Percentiles rank a stretch among this genome's conserved stretches.
Conservation (phyloP, 192 early-diverging fungal genomes). For the Fimicolochytrium jonesii region DNA sequence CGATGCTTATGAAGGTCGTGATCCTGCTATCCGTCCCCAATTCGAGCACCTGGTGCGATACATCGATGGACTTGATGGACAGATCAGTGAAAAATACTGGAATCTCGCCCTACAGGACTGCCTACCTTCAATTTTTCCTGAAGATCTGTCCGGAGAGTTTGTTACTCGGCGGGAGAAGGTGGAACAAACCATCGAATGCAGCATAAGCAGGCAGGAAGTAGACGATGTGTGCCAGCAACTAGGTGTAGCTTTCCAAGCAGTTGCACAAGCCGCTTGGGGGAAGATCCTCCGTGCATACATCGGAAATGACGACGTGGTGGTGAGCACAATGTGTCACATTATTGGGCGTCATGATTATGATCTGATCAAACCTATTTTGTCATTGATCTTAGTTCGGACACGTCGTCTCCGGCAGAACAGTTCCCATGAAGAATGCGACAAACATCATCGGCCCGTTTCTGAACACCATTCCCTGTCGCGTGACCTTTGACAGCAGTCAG, state of each 20-base stretch:
- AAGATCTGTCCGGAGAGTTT: neutral
- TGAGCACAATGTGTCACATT: too few relatives aligned
- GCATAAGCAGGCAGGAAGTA: neutral
- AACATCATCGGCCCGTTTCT: conserved; percentile 18
- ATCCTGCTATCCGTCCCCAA: neutral
- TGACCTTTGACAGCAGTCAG: neutral
- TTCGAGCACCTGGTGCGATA: neutral
- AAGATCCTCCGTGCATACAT: conserved; percentile 7
- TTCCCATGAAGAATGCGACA: conserved; percentile 7
- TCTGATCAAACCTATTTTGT: neutral
- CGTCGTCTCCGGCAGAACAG: conserved; percentile 22
- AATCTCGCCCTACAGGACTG: neutral
- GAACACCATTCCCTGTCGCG: conserved; percentile 26
- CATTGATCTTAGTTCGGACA: conserved; percentile 13
- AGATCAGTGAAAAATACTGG: conserved; percentile 14
- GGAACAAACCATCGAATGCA: too few relatives aligned
- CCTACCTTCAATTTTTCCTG: conserved; percentile 5
- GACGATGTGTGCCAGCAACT: neutral
- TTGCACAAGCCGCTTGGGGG: conserved; percentile 19
- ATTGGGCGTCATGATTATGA: too few relatives aligned
- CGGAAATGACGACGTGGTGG: conserved; percentile 12
- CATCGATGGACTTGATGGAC: neutral
- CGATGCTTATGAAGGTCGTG: neutral
- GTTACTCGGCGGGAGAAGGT: too few relatives aligned
- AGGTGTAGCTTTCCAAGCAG: conserved; percentile 1